phyloP scores from a whole-genome alignment of 2,329 filamentous ascomycete genomes.

The Neofusicoccum cordaticola region DNA sequence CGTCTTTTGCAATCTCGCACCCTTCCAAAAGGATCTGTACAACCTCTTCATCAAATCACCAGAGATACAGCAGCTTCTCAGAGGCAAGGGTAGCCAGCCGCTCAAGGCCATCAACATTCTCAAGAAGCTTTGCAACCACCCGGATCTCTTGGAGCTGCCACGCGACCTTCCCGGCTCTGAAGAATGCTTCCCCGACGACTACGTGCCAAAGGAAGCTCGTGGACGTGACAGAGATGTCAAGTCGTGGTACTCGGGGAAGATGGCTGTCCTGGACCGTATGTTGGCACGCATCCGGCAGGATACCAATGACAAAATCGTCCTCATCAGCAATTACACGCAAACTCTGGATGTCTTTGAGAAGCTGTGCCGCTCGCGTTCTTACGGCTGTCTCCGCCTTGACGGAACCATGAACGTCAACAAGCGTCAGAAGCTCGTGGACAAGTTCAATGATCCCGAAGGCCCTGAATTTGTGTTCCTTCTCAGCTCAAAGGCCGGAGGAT shows the following conservation, averaged over 20 bases:
- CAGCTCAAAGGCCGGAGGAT: conserved; percentile 93
- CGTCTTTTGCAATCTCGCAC: conserved; percentile 92
- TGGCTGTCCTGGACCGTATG: conserved; percentile 98
- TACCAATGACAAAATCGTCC: conserved; percentile 97
- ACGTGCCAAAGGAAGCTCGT: conserved; percentile 79
- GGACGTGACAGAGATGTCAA: conserved; percentile 91
- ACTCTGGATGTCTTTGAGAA: conserved; percentile 93
- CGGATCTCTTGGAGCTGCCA: conserved; percentile 80
- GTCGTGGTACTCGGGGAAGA: conserved; percentile 95
- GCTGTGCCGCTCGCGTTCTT: conserved; percentile 78
- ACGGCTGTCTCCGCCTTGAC: conserved; percentile 85
- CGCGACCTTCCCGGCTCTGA: conserved; percentile 87
- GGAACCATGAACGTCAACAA: conserved; percentile 98
- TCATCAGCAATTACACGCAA: conserved; percentile 98
- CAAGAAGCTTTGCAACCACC: conserved; percentile 98
- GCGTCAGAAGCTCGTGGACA: conserved; percentile 93
- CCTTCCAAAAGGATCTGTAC: conserved; percentile 90
- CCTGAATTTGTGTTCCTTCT: conserved; percentile 93
- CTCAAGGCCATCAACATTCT: conserved; percentile 94
- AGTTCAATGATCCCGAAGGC: conserved; percentile 91
- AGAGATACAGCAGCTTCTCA: conserved; percentile 85
- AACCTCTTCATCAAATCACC: conserved; percentile 97
- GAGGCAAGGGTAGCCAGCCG: conserved; percentile 92
- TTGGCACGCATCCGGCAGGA: conserved; percentile 90
- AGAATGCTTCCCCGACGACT: conserved; percentile 76